A percentile compares a stretch with the other conserved stretches of the same genome.
phyloP scores from a whole-genome alignment of 2,329 filamentous ascomycete genomes.

The Blumeria graminis region DNA sequence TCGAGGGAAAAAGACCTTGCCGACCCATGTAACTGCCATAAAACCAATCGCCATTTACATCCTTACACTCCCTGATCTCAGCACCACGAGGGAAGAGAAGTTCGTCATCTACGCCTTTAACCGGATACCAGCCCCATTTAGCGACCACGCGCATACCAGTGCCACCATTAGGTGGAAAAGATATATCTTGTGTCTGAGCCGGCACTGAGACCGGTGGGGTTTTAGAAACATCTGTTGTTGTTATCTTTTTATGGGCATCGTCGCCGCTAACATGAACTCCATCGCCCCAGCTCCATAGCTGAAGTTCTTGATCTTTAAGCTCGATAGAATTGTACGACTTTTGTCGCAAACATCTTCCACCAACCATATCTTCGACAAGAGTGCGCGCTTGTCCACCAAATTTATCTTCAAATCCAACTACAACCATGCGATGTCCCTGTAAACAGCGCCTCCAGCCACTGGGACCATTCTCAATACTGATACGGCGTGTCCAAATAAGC shows the following conservation, averaged over 20 bases:
- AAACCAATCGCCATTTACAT: conserved; percentile 80
- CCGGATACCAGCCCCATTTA: conserved; percentile 58
- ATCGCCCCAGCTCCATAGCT: conserved; percentile 28
- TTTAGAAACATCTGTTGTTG: conserved; percentile 25
- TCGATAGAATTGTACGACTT: conserved; percentile 20
- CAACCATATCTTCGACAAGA: conserved; percentile 49
- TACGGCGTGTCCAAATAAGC: conserved; percentile 35
- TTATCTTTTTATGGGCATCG: conserved; percentile 22
- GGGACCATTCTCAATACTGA: conserved; percentile 52
- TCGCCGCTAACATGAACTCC: conserved; percentile 12
- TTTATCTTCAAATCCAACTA: conserved; percentile 50
- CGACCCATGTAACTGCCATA: conserved; percentile 65
- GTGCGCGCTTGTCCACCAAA: conserved; percentile 42
- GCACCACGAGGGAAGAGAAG: conserved; percentile 64
- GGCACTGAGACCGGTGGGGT: conserved; percentile 14
- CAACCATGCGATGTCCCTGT: conserved; percentile 59
- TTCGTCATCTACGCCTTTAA: conserved; percentile 33
- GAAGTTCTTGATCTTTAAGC: conserved; percentile 15
- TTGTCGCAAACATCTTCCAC: conserved; percentile 44
- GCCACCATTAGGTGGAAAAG: conserved; percentile 55
- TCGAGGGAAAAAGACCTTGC: conserved; percentile 57
- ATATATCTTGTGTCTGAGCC: conserved; percentile 4
- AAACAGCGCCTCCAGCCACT: conserved; percentile 67
- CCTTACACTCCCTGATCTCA: conserved; percentile 60
- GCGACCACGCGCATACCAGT: conserved; percentile 38